phyloP scores from a whole-genome alignment of 805 yeast species.

The Candida maesae region DNA sequence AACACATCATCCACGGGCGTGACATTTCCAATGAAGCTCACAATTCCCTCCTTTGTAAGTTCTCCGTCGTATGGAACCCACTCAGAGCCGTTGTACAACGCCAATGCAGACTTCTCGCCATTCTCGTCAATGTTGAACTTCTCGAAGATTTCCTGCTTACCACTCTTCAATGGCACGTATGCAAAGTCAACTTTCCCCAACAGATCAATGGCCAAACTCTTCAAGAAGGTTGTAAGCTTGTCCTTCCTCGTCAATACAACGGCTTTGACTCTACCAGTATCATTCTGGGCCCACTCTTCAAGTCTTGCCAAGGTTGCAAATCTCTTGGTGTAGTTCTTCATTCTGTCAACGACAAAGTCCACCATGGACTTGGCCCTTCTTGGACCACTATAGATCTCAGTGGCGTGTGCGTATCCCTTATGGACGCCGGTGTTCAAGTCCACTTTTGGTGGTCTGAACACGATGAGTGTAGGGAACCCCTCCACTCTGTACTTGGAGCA shows the following conservation, averaged over 20 bases:
- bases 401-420: slow-evolving; percentile 38
- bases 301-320: slow-evolving; percentile 35
- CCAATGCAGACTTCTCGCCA: slow-evolving; percentile 14
- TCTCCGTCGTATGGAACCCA: slow-evolving; percentile 11
- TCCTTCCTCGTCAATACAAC: slow-evolving; percentile 51
- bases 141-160: slow-evolving; percentile 20
- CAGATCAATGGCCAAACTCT: slow-evolving; percentile 69
- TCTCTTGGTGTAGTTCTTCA: slow-evolving; percentile 63
- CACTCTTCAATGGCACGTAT: slow-evolving; percentile 31
- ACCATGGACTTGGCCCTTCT: slow-evolving; percentile 53
- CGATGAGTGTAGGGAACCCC: slow-evolving; percentile 83
- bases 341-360: slow-evolving; percentile 50
- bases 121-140: slow-evolving; percentile 16
- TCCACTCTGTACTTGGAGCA: slow-evolving; percentile 63
- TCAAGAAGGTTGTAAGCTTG: slow-evolving; percentile 50
- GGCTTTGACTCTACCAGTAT: slow-evolving; percentile 33
- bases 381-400: slow-evolving; percentile 59
- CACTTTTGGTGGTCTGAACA: slow-evolving; percentile 77
- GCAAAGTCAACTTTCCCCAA: slow-evolving; percentile 48
- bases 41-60: slow-evolving; percentile 29
- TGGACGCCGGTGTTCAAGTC: slow-evolving; percentile 23
- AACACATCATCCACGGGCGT: slow-evolving; percentile 23
- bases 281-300: slow-evolving; percentile 23
- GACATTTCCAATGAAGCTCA: slow-evolving; percentile 30
- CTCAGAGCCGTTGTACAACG: slow-evolving; percentile 1